Percentiles rank a stretch among this genome's conserved stretches.
These are phyloP conservation scores for Verticillium dahliae DNA, from an alignment of 2,329 filamentous ascomycete genomes.

Conservation along the genomic window DNA sequence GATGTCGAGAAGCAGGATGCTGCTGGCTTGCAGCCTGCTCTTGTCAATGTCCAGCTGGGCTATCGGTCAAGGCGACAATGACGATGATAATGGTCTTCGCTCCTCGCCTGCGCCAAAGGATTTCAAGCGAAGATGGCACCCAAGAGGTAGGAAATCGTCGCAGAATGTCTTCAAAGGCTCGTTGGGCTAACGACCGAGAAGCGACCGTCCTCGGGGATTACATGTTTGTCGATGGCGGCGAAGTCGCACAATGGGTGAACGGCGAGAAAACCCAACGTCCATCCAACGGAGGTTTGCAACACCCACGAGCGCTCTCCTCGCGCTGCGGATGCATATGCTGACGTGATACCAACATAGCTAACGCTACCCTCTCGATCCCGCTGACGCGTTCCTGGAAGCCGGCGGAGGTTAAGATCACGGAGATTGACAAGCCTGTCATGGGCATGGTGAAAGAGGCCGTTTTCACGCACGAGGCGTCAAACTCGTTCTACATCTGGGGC, in stretches of 20 bases:
- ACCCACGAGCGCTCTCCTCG: neutral
- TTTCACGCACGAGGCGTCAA: conserved; percentile 21
- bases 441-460: conserved; percentile 20
- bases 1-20: neutral
- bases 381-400: conserved; percentile 26
- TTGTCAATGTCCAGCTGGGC: neutral
- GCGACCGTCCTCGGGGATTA: conserved; percentile 24
- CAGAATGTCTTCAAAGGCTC: neutral
- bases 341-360: conserved; percentile 13
- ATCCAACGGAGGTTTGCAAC: conserved; percentile 15
- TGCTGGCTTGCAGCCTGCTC: neutral
- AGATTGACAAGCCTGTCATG: conserved; percentile 20
- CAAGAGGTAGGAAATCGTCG: neutral
- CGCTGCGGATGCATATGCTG: neutral
- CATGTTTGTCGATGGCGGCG: conserved; percentile 31
- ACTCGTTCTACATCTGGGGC: conserved; percentile 27
- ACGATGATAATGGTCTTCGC: neutral
- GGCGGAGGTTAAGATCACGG: conserved; percentile 19
- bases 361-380: conserved; percentile 24
- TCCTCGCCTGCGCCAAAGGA: neutral
- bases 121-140: neutral
- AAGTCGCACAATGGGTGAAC: conserved; percentile 19
- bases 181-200: neutral
- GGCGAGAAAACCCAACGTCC: conserved; percentile 14
- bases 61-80: neutral